Conservation (phyloP, 805 yeast species). For the Scheffersomyces lignosus region DNA sequence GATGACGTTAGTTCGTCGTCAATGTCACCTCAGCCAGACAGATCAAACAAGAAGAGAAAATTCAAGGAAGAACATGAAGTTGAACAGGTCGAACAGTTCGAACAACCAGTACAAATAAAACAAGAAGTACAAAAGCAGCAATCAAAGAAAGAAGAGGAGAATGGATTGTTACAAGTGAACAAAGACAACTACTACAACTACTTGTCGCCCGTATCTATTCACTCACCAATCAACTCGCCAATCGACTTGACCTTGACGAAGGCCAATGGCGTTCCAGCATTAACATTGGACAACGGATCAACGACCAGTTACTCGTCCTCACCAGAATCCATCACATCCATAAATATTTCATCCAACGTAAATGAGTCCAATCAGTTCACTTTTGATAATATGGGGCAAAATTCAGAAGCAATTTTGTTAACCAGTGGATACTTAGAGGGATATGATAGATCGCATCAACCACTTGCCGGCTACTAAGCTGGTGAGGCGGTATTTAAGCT, state of each 20-base stretch:
- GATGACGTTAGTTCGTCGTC: slow-evolving; percentile 3
- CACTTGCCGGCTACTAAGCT: slow-evolving; percentile 1
- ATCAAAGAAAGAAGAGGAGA: slow-evolving; percentile 4
- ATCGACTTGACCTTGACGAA: slow-evolving; percentile 33
- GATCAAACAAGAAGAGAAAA: not conserved
- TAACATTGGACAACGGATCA: not conserved
- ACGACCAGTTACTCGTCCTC: not conserved
- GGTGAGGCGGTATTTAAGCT: too few species aligned
- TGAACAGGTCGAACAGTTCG: not conserved
- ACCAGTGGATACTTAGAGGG: slow-evolving; percentile 7
- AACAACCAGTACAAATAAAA: not conserved
- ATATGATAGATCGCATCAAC: not conserved
- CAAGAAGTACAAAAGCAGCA: too few species aligned
- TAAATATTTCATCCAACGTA: not conserved
- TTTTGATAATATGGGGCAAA: slow-evolving; percentile 42
- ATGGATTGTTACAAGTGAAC: not conserved
- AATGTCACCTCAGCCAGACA: not conserved
- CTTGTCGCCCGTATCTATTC: slow-evolving; percentile 44
- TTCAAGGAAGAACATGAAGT: not conserved
- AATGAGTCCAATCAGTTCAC: slow-evolving; percentile 1
- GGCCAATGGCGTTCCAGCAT: not conserved
- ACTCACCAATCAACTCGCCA: slow-evolving; percentile 40
- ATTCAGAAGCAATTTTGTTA: slow-evolving; percentile 47
- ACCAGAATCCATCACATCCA: not conserved
- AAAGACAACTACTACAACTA: slow-evolving; percentile 28